A percentile compares a stretch with the other conserved stretches of the same genome.
These are phyloP conservation scores for Trametes elegans DNA, from an alignment of 768 basidiomycete species.

Conservation along the genomic window DNA sequence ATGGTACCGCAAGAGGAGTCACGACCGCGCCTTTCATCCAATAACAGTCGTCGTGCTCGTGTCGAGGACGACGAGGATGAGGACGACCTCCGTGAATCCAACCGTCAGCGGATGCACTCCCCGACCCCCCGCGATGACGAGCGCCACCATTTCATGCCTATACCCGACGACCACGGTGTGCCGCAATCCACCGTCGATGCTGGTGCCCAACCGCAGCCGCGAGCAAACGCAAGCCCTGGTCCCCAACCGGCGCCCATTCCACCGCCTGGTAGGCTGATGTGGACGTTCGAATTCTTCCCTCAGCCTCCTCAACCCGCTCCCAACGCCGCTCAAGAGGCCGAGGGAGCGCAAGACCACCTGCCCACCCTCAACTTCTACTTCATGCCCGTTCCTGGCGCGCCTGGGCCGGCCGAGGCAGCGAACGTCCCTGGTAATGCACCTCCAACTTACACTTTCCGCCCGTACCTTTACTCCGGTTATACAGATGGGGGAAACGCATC, in stretches of 20 bases:
- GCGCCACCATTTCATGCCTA: conserved; percentile 23
- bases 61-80: conserved; percentile 61
- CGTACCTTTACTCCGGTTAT: conserved; percentile 3
- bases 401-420: conserved; percentile 18
- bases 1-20: conserved; percentile 1
- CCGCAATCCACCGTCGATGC: not conserved
- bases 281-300: conserved; percentile 20
- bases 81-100: conserved; percentile 61
- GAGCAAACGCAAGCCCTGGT: not conserved
- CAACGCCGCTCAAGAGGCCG: not conserved
- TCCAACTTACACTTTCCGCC: not conserved
- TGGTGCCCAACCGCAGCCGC: not conserved
- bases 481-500: conserved; percentile 12
- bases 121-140: conserved; percentile 25
- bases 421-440: conserved; percentile 9
- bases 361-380: conserved; percentile 31
- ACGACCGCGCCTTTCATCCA: not conserved
- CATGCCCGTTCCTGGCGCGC: conserved; percentile 16
- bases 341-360: not conserved
- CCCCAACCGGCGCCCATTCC: conserved; percentile 7
- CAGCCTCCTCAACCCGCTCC: not conserved
- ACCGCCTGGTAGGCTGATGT: conserved; percentile 10
- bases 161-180: conserved; percentile 11
- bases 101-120: conserved; percentile 48
- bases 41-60: conserved; percentile 42